Percentiles rank a stretch among this genome's conserved stretches.
phyloP scores from a whole-genome alignment of 768 basidiomycete genomes.

The Serendipita sp. region DNA sequence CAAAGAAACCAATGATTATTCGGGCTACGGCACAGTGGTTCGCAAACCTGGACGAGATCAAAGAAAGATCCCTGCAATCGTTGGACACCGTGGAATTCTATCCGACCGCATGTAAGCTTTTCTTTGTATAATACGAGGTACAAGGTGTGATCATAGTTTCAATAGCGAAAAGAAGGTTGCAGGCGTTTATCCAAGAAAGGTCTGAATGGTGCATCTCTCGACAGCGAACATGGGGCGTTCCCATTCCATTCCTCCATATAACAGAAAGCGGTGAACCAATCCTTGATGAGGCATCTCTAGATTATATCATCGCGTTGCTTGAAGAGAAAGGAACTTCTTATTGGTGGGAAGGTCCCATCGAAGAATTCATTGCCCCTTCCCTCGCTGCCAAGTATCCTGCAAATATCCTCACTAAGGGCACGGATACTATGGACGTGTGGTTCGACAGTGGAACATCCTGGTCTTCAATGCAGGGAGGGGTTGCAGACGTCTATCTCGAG shows the following conservation, averaged over 20 bases:
- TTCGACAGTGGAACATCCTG: slow-evolving; percentile 95
- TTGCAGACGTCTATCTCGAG: slow-evolving; percentile 79
- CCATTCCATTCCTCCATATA: slow-evolving; percentile 78
- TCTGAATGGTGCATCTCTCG: slow-evolving; percentile 99
- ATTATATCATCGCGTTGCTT: slow-evolving; percentile 63
- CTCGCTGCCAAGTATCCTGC: slow-evolving; percentile 24
- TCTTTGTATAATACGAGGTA: neutral
- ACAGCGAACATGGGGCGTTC: slow-evolving; percentile 94
- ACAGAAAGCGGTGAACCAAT: slow-evolving; percentile 42
- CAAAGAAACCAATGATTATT: slow-evolving; percentile 70
- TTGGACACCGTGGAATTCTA: slow-evolving; percentile 57
- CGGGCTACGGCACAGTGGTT: slow-evolving; percentile 98
- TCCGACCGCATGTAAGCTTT: slow-evolving; percentile 50
- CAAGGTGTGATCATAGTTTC: neutral
- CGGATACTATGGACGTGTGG: slow-evolving; percentile 98
- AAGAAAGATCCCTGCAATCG: slow-evolving; percentile 52
- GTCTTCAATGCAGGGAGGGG: slow-evolving; percentile 43
- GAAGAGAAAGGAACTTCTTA: slow-evolving; percentile 55
- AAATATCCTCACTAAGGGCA: slow-evolving; percentile 52
- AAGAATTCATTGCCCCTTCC: slow-evolving; percentile 59
- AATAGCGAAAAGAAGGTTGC: slow-evolving; percentile 72
- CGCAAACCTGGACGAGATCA: slow-evolving; percentile 76
- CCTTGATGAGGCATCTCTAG: slow-evolving; percentile 45
- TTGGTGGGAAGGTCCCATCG: slow-evolving; percentile 84
- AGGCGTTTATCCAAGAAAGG: slow-evolving; percentile 68